Evolutionary conservation across 2,329 filamentous ascomycete genomes (phyloP), one percentile per base, ranked within the genome.

Genomic region (Stemphylium vesicarium): DNA sequence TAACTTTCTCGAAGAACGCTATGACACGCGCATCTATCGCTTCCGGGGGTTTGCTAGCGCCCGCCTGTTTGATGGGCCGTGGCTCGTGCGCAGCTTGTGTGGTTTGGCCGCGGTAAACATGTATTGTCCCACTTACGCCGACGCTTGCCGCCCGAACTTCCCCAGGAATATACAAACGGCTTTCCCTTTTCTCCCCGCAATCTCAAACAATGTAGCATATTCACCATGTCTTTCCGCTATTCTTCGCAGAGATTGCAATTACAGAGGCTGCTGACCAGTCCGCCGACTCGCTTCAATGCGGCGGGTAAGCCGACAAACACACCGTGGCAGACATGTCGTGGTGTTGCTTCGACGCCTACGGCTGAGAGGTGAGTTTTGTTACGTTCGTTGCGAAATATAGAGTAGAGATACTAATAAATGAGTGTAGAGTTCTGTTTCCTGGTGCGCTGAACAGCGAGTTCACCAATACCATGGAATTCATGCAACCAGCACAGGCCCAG

Each of bases 401-500:
- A 6, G 37, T 5, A 13, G 3, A 20, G 13, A 26, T 4, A 15
- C 43, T 45, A 16, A 54, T 13, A 32, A 24, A 18, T 5, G 4
- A 3, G 0, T 2, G 2, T 44, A 87, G 84, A 53, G 82, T 86
- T 10, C 80, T 85, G 50, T 99, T 99, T 65, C 95, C 95, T 0
- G 95, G 95, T n/a, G 95, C 95, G 0, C 82, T 98, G 46, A 94
- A 97, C 75, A 96, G 92, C 74, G 91, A 91, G 59, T 99, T 99
- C 77, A 96, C 91, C 4, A 88, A 85, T 62, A 81, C 83, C 0
- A 88, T 98, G 76, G 81, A 84, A 36, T 98, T 96, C 76, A 85
- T 91, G 50, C 84, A 85, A 44, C 90, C 93, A 0, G 84, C 87
- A 36, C 53, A 66, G 38, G 85, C 87, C 47, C 84, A 88, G 66